Conservation (phyloP, 495 filamentous ascomycete genomes). For the Stereocaulon alpinum region DNA sequence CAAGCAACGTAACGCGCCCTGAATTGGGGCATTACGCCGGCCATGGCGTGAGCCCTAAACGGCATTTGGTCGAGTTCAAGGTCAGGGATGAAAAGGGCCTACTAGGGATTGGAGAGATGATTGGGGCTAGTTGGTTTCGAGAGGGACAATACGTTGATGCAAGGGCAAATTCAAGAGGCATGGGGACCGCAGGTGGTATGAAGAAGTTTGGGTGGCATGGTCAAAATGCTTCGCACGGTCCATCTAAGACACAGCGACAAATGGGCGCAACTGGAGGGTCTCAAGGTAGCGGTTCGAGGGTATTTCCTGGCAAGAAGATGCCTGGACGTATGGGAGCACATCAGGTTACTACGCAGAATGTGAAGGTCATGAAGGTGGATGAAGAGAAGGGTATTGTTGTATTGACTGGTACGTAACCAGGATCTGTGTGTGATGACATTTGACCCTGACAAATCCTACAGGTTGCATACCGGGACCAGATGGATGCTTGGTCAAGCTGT, state of each 20-base stretch:
- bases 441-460: constrained; percentile 25
- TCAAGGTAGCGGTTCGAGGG: constrained; percentile 85
- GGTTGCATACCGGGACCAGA: constrained; percentile 76
- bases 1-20: constrained; percentile 65
- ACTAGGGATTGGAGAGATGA: constrained; percentile 56
- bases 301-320: constrained; percentile 95
- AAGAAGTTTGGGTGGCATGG: constrained; percentile 82
- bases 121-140: constrained; percentile 77
- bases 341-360: constrained; percentile 76
- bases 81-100: constrained; percentile 64
- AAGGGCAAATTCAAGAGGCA: constrained; percentile 64
- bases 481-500: constrained; percentile 68
- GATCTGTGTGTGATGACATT: neutral
- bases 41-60: constrained; percentile 69
- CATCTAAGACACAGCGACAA: constrained; percentile 79
- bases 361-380: constrained; percentile 81
- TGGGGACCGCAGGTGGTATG: constrained; percentile 95
- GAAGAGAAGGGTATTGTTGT: constrained; percentile 75
- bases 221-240: constrained; percentile 88
- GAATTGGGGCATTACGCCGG: constrained; percentile 76
- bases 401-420: constrained; percentile 50
- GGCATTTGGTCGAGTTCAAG: constrained; percentile 73
- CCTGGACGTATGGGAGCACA: constrained; percentile 86
- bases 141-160: constrained; percentile 88
- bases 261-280: constrained; percentile 79